A percentile compares a stretch with the other conserved stretches of the same genome.
Conservation (phyloP, 2,329 filamentous ascomycete species). For the Xylaria sp. region DNA sequence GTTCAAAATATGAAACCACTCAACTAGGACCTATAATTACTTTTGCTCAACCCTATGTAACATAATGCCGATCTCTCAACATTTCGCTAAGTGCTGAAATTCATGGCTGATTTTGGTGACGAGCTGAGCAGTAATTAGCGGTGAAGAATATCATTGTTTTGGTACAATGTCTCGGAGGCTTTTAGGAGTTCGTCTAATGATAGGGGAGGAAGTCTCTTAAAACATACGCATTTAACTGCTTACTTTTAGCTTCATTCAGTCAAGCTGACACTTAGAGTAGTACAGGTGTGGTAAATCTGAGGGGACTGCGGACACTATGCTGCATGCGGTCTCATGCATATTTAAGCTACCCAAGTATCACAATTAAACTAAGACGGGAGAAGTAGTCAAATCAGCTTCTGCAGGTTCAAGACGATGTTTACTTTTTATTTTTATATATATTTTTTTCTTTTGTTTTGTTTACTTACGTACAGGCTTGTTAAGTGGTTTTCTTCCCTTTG, state of each 20-base stretch:
- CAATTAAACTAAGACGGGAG: neutral
- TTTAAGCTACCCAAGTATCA: neutral
- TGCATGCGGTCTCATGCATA: neutral
- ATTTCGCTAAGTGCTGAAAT: neutral
- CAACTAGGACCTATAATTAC: neutral
- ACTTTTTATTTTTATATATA: neutral
- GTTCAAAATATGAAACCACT: conserved; percentile 2
- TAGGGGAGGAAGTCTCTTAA: too few species aligned
- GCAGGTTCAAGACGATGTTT: neutral
- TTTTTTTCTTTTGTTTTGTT: neutral
- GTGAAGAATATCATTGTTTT: neutral
- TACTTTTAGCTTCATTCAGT: too few species aligned
- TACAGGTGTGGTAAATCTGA: too few species aligned
- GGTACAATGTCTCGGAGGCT: neutral
- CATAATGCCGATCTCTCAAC: neutral
- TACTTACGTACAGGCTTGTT: neutral
- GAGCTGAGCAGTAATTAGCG: neutral
- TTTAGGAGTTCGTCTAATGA: too few species aligned
- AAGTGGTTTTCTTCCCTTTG: neutral
- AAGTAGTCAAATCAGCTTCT: neutral
- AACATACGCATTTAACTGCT: too few species aligned
- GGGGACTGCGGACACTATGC: too few species aligned
- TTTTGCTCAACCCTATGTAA: neutral
- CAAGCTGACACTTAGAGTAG: too few species aligned
- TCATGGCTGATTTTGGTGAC: neutral